Evolutionary conservation across 169 alveolate species (phyloP).

Genomic region (Theileria parva): DNA sequence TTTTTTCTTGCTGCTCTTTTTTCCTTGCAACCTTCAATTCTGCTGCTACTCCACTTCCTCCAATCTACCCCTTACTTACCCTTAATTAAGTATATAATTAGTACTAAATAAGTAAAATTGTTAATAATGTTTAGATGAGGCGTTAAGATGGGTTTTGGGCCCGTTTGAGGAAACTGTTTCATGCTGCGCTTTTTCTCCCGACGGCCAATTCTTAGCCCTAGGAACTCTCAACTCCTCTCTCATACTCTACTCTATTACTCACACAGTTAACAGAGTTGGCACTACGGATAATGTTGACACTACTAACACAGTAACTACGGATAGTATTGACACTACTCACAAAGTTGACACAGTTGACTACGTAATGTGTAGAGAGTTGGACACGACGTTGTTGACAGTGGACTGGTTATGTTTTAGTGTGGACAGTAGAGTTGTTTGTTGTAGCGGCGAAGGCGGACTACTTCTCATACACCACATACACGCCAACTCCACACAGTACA

Average conservation of each 20-base stretch:
- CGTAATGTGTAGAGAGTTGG: not conserved
- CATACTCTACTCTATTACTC: not conserved
- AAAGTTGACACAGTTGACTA: too few species aligned
- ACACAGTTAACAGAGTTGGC: too few species aligned
- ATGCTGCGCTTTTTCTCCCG: conserved; percentile 48
- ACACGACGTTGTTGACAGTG: conserved; percentile 26
- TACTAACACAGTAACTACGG: not conserved
- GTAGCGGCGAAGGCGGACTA: conserved; percentile 52
- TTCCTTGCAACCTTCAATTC: too few species aligned
- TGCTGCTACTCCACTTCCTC: too few species aligned
- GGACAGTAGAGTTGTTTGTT: conserved; percentile 26
- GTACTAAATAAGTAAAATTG: not conserved
- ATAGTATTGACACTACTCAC: not conserved
- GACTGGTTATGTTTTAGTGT: conserved; percentile 45
- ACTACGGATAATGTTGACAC: not conserved
- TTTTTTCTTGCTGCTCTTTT: too few species aligned
- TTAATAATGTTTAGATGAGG: not conserved
- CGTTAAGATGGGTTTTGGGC: conserved; percentile 21
- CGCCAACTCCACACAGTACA: conserved; percentile 3
- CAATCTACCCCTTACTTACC: too few species aligned
- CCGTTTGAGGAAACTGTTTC: conserved; percentile 61
- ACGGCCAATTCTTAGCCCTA: conserved; percentile 36
- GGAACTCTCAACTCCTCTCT: conserved; percentile 48
- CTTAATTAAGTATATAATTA: too few species aligned
- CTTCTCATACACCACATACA: conserved; percentile 14